Percentiles rank a stretch among this genome's conserved stretches.
Evolutionary conservation across 2,329 filamentous ascomycete species (phyloP).

Genomic region (Penicillium oxalicum): DNA sequence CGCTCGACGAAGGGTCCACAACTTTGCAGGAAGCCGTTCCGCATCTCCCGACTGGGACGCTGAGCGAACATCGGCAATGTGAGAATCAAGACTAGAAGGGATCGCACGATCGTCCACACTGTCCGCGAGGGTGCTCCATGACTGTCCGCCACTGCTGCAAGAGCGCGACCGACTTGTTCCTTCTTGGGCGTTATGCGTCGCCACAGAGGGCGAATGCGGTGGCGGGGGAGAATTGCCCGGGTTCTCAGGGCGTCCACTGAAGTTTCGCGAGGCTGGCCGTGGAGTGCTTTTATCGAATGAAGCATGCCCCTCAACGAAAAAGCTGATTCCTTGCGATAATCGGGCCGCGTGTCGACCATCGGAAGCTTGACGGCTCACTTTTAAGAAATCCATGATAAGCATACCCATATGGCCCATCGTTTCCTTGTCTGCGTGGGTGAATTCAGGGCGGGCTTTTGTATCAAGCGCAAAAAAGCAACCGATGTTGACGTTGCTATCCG

Average conservation of each 20-base stretch:
- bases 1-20: slow-evolving; percentile 16
- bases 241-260: not conserved
- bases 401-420: slow-evolving; percentile 7
- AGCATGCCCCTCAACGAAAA: slow-evolving; percentile 8
- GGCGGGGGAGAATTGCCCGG: not conserved
- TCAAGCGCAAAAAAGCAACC: slow-evolving; percentile 12
- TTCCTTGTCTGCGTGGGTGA: slow-evolving; percentile 7
- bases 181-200: not conserved
- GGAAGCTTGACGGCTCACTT: slow-evolving; percentile 8
- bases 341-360: slow-evolving; percentile 8
- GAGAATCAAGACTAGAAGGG: not conserved
- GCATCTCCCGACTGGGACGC: not conserved
- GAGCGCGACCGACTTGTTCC: not conserved
- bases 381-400: slow-evolving; percentile 12
- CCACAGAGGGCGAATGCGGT: not conserved
- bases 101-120: not conserved
- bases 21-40: slow-evolving; percentile 3
- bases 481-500: slow-evolving; percentile 43
- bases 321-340: slow-evolving; percentile 8
- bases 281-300: not conserved
- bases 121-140: not conserved
- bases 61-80: not conserved
- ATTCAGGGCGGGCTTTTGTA: not conserved
- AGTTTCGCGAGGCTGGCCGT: not conserved
- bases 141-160: not conserved